These are phyloP conservation scores for Penicillium sp. DNA, from an alignment of 2,329 filamentous ascomycete species.

Conservation along the genomic window DNA sequence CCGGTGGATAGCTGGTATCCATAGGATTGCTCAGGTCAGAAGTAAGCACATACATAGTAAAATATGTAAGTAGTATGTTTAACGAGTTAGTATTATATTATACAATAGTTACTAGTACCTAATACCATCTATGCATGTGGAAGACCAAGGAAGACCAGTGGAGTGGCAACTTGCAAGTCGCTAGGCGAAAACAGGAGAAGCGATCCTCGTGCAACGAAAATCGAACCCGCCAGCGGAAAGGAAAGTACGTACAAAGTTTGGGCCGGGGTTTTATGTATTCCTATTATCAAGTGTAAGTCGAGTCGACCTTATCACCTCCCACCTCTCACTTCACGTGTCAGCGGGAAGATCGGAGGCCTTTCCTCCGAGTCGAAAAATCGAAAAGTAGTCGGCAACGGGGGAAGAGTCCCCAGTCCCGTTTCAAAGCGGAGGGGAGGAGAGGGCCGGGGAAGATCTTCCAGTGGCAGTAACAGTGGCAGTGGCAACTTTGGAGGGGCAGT, in stretches of 20 bases:
- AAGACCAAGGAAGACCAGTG: neutral
- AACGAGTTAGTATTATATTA: too few species aligned
- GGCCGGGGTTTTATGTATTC: slow-evolving; percentile 28
- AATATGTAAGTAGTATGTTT: neutral
- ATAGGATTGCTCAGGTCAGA: too few species aligned
- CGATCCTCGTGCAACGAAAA: slow-evolving; percentile 4
- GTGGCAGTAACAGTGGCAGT: too few species aligned
- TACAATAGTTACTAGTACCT: too few species aligned
- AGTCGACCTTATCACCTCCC: slow-evolving; percentile 14
- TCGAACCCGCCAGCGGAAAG: neutral
- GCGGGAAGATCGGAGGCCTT: slow-evolving; percentile 6
- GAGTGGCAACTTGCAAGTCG: neutral
- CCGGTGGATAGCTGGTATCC: neutral
- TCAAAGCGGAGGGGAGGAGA: too few species aligned
- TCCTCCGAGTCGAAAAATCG: slow-evolving; percentile 9
- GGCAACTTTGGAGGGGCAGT: too few species aligned
- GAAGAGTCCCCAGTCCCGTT: too few species aligned
- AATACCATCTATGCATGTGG: too few species aligned
- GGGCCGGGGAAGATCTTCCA: too few species aligned
- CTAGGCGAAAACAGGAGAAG: slow-evolving; percentile 22
- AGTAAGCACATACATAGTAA: too few species aligned
- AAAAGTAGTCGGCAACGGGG: too few species aligned
- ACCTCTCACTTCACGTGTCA: slow-evolving; percentile 22
- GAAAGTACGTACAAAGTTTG: neutral
- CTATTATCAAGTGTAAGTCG: too few species aligned